Conservation (phyloP, 495 filamentous ascomycete species). For the Sporormia fimetaria region DNA sequence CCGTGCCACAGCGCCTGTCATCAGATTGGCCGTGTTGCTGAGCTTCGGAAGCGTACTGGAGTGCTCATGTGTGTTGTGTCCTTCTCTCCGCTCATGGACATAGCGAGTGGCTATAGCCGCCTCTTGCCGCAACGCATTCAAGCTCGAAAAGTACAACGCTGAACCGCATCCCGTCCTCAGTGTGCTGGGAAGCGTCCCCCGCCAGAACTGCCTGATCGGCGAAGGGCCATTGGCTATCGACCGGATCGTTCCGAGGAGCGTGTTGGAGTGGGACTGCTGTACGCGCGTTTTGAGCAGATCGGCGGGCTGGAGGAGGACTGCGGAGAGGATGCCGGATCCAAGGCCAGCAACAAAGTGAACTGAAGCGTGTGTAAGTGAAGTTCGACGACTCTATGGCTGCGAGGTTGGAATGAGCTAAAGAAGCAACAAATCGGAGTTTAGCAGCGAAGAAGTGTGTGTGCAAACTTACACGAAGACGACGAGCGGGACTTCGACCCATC, state of each 20-base stretch:
- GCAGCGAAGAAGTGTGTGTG: too few relatives aligned
- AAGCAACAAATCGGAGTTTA: neutral
- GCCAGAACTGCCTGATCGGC: constrained; percentile 74
- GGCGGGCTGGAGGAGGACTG: constrained; percentile 85
- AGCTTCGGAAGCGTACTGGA: constrained; percentile 76
- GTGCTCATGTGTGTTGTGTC: constrained; percentile 21
- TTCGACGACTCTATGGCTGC: neutral
- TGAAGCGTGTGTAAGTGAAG: neutral
- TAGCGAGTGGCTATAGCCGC: constrained; percentile 38
- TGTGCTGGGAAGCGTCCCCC: constrained; percentile 81
- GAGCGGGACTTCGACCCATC: constrained; percentile 21
- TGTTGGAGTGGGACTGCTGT: constrained; percentile 57
- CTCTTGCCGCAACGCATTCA: constrained; percentile 69
- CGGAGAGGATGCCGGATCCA: constrained; percentile 71
- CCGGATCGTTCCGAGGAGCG: constrained; percentile 59
- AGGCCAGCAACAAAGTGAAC: constrained; percentile 89
- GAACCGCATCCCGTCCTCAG: constrained; percentile 87
- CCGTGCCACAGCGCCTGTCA: constrained; percentile 71
- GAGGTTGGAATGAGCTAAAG: neutral
- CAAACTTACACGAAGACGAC: constrained; percentile 26
- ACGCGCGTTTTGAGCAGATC: constrained; percentile 95
- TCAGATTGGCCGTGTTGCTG: constrained; percentile 71
- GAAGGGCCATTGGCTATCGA: constrained; percentile 50
- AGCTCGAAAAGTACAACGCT: constrained; percentile 83
- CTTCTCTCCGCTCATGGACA: neutral